Evolutionary conservation across 176 grass and related monocot species (phyloP).

Genomic region (Alopecurus myosuroides): DNA sequence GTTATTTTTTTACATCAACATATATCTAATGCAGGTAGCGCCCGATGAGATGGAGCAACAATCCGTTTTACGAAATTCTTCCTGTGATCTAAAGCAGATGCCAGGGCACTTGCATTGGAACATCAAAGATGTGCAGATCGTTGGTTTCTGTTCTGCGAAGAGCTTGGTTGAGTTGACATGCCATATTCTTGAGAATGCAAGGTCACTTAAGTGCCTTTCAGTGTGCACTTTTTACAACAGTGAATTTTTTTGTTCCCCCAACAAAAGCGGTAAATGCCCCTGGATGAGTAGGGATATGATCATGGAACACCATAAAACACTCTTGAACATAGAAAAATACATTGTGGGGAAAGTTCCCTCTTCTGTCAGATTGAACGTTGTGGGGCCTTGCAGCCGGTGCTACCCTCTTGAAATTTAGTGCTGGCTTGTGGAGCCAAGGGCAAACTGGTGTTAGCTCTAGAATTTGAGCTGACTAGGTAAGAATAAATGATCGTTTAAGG

Average conservation of each 20-base stretch:
- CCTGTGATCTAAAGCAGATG: background rate
- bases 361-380: background rate
- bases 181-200: background rate
- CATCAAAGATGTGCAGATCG: background rate
- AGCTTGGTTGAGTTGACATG: background rate
- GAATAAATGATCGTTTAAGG: background rate
- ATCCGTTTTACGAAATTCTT: background rate
- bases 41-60: background rate
- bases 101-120: background rate
- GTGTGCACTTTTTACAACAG: background rate
- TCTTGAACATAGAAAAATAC: background rate
- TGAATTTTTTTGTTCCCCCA: background rate
- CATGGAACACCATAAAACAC: background rate
- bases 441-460: background rate
- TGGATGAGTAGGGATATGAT: background rate
- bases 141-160: background rate
- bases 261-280: background rate
- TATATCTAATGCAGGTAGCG: background rate
- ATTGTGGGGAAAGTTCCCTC: background rate
- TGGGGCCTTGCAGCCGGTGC: background rate
- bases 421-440: background rate
- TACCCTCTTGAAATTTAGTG: background rate
- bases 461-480: background rate
- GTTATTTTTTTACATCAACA: background rate
- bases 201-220: background rate